Conservation (phyloP, 1,139 yeast genomes). For the Candida glucosophila region DNA sequence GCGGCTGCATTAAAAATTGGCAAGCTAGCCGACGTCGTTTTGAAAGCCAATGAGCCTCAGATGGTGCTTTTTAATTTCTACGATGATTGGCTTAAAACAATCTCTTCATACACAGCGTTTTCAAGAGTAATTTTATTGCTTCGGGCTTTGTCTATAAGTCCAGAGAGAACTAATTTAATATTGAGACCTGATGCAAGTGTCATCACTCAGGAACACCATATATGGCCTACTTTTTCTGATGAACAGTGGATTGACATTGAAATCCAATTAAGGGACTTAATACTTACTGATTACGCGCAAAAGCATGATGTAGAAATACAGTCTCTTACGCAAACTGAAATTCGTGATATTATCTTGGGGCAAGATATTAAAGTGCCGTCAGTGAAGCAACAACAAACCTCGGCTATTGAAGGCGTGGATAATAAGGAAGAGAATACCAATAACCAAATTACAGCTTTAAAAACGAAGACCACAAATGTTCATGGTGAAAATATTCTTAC, state of each 20-base stretch:
- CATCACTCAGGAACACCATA: constrained; percentile 65
- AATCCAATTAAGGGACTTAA: constrained; percentile 77
- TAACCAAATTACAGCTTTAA: constrained; percentile 62
- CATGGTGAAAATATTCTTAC: constrained; percentile 96
- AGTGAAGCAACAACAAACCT: constrained; percentile 64
- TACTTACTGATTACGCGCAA: constrained; percentile 76
- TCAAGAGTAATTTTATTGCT: constrained; percentile 74
- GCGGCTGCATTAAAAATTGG: constrained; percentile 79
- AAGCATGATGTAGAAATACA: constrained; percentile 81
- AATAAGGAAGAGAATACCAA: constrained; percentile 19
- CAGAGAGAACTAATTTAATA: constrained; percentile 68
- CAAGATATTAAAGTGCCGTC: constrained; percentile 92
- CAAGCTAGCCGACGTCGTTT: constrained; percentile 68
- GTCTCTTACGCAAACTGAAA: constrained; percentile 86
- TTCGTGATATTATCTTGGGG: constrained; percentile 88
- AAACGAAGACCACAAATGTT: constrained; percentile 78
- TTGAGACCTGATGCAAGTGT: constrained; percentile 69
- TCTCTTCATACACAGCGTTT: constrained; percentile 90
- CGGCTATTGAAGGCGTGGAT: constrained; percentile 78
- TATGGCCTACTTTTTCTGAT: constrained; percentile 86
- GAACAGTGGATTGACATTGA: constrained; percentile 94
- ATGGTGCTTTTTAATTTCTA: constrained; percentile 86
- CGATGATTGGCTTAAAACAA: constrained; percentile 85
- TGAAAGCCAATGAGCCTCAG: constrained; percentile 86
- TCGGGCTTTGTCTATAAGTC: constrained; percentile 71